Evolutionary conservation across 2,329 filamentous ascomycete genomes (phyloP), one percentile per base, ranked within the genome.

Genomic region (Venturia asperata): DNA sequence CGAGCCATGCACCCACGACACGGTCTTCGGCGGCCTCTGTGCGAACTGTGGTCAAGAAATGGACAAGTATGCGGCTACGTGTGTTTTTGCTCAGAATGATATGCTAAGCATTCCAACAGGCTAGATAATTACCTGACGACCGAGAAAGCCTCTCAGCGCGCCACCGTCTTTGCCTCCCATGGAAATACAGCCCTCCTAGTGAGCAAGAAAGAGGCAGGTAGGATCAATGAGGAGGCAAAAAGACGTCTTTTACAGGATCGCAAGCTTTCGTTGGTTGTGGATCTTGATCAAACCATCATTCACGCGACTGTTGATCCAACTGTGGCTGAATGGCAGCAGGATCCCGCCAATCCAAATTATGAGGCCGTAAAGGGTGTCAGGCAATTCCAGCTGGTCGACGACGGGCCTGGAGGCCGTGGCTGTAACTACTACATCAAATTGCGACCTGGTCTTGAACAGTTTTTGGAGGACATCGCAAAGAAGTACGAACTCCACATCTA

Each of bases 371-470:
- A 92, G 74, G 89, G 96, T 68, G 92, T 99, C 47, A 83, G 85
- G 71, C 85, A 86, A 68, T 99, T 99, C 73, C 91, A 97, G 78
- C 84, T 99, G 49, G 83, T 87, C 55, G 93, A 99, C 68, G 92
- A 97, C 70, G 89, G 87, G 0, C 88, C 88, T 1, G 84, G 87
- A 30, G 88, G 88, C 67, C 79, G 85, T 61, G 87, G 87, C n/a
- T 93, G 89, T 74, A 96, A 89, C 84, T 99, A 99, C 77, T 99
- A 97, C 77, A 96, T 99, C 80, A 99, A 99, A 79, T 86, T 96
- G 78, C 90, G 94, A 43, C 94, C 94, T 0, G 92, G 92, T 2
- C 79, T 97, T 62, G 81, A 86, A 68, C 84, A 88, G 52, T 99
- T 99, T 72, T 81, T 99, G 61, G 81, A 89, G 66, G 84, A 85